A percentile compares a stretch with the other conserved stretches of the same genome.
phyloP scores from a whole-genome alignment of 306 rosid genomes.

The Lagenaria siceraria region DNA sequence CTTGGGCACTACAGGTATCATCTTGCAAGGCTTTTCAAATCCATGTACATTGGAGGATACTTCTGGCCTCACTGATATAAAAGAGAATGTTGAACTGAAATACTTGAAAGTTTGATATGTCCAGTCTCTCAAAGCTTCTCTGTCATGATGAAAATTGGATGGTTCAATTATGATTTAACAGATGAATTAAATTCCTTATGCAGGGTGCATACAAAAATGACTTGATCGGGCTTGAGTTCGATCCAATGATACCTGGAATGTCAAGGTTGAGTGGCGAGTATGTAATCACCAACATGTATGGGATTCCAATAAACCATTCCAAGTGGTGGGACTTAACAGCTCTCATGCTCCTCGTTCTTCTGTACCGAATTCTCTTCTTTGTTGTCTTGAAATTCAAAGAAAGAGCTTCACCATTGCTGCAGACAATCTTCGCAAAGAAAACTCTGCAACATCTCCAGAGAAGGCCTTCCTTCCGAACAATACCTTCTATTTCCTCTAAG shows the following conservation, averaged over 20 bases:
- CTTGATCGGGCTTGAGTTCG: constrained; percentile 76
- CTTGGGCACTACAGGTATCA: constrained; percentile 77
- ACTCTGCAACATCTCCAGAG: constrained; percentile 46
- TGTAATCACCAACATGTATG: constrained; percentile 45
- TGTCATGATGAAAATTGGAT: background rate
- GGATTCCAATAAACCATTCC: constrained; percentile 48
- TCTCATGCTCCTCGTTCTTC: constrained; percentile 36
- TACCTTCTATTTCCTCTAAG: constrained; percentile 45
- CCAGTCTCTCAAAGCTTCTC: background rate
- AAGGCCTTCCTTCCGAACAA: constrained; percentile 69
- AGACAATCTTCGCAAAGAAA: constrained; percentile 34
- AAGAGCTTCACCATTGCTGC: constrained; percentile 45
- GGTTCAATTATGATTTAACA: background rate
- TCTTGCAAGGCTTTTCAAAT: background rate
- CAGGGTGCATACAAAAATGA: constrained; percentile 96
- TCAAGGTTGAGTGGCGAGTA: constrained; percentile 63
- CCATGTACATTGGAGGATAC: background rate
- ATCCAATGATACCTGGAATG: constrained; percentile 39
- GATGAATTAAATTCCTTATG: constrained; percentile 3
- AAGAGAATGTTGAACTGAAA: background rate
- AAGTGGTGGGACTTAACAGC: constrained; percentile 95
- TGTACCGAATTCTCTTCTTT: constrained; percentile 51
- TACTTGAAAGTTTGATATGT: background rate
- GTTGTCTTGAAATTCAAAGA: constrained; percentile 63
- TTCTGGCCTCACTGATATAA: background rate